phyloP scores from a whole-genome alignment of 371 early-diverging fungal genomes.

The Mucor mucedo region DNA sequence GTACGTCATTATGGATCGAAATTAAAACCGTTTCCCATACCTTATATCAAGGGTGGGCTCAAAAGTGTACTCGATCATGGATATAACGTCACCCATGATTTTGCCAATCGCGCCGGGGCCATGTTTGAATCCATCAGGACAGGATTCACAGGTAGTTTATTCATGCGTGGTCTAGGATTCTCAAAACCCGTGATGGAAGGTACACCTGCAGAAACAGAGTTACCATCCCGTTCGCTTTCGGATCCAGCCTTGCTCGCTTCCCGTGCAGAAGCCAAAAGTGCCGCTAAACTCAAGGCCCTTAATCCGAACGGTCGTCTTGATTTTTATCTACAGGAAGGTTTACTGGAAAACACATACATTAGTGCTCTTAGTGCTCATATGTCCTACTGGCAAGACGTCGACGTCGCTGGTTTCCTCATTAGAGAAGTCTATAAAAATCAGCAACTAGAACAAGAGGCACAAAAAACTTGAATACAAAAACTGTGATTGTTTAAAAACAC shows the following conservation, averaged over 20 bases:
- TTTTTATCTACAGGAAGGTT: slow-evolving; percentile 78
- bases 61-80: slow-evolving; percentile 69
- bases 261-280: slow-evolving; percentile 31
- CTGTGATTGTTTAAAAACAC: slow-evolving; percentile 9
- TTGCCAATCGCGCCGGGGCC: slow-evolving; percentile 73
- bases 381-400: slow-evolving; percentile 83
- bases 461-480: neutral
- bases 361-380: slow-evolving; percentile 78
- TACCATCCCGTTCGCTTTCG: slow-evolving; percentile 26
- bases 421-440: slow-evolving; percentile 49
- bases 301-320: slow-evolving; percentile 77
- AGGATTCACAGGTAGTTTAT: slow-evolving; percentile 61
- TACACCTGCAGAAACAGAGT: slow-evolving; percentile 5
- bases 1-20: slow-evolving; percentile 52
- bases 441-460: slow-evolving; percentile 3
- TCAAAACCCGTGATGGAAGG: slow-evolving; percentile 15
- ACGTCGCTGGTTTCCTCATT: slow-evolving; percentile 67
- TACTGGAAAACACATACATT: slow-evolving; percentile 81
- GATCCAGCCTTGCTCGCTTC: slow-evolving; percentile 25
- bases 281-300: slow-evolving; percentile 52
- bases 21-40: slow-evolving; percentile 72
- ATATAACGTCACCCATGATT: slow-evolving; percentile 65
- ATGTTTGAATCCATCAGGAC: slow-evolving; percentile 67
- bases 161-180: slow-evolving; percentile 62
- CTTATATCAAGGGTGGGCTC: slow-evolving; percentile 86